phyloP scores from a whole-genome alignment of 495 filamentous ascomycete genomes.

The Astrocystis sublimbata region DNA sequence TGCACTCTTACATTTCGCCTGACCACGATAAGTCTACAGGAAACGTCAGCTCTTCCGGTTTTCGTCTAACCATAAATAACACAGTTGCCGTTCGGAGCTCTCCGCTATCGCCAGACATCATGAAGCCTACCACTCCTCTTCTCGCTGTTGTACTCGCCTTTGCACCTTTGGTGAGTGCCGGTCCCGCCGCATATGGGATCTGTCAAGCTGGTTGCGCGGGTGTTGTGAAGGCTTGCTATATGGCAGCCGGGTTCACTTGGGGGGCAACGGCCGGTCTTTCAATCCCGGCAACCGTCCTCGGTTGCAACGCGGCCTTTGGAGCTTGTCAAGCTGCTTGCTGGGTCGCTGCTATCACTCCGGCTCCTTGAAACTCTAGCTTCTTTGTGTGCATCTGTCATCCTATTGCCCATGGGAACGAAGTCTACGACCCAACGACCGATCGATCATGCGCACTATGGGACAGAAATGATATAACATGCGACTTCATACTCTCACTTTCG shows the following conservation, averaged over 20 bases:
- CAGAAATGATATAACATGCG: background rate
- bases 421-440: background rate
- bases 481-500: background rate
- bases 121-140: conserved; percentile 14
- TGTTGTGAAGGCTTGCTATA: conserved; percentile 55
- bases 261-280: conserved; percentile 42
- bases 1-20: background rate
- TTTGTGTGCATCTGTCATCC: background rate
- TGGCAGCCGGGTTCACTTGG: conserved; percentile 50
- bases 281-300: conserved; percentile 43
- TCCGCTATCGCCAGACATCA: background rate
- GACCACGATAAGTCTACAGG: background rate
- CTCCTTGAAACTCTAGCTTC: background rate
- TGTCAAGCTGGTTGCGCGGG: conserved; percentile 54
- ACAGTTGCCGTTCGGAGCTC: background rate
- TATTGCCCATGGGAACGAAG: background rate
- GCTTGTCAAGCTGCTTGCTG: conserved; percentile 52
- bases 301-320: conserved; percentile 53
- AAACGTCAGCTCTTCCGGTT: background rate
- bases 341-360: conserved; percentile 18
- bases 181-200: conserved; percentile 45
- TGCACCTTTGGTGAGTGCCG: conserved; percentile 26
- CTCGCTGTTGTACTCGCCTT: conserved; percentile 6
- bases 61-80: background rate
- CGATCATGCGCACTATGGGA: background rate